Evolutionary conservation across 257 asterid genomes (phyloP).

Genomic region (Plantago ovata): DNA sequence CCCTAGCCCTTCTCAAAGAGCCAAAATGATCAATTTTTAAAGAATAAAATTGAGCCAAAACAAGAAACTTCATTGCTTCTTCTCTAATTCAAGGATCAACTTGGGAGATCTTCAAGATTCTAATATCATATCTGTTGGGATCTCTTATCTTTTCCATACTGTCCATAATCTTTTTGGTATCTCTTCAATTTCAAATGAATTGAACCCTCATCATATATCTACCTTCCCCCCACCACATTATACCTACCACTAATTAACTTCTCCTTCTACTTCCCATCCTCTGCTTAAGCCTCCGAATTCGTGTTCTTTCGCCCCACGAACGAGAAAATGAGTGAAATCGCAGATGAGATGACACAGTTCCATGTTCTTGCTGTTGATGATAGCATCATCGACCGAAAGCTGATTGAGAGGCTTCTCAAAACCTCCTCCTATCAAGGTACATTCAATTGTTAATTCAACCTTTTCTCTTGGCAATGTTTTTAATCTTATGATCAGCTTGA

Average conservation of each 20-base stretch:
- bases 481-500: background rate
- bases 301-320: background rate
- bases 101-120: conserved; percentile 30
- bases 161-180: conserved; percentile 26
- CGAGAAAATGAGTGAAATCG: background rate
- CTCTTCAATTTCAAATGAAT: conserved; percentile 21
- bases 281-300: background rate
- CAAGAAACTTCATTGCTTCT: conserved; percentile 38
- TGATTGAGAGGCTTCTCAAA: conserved; percentile 47
- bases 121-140: conserved; percentile 25
- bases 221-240: background rate
- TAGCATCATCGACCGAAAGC: conserved; percentile 43
- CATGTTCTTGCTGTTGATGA: conserved; percentile 60
- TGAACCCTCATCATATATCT: background rate
- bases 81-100: conserved; percentile 33
- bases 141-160: conserved; percentile 26
- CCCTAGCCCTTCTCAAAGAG: conserved; percentile 12
- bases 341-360: conserved; percentile 18
- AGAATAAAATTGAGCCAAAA: background rate
- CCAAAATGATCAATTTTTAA: background rate
- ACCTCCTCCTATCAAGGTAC: conserved; percentile 49
- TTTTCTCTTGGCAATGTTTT: background rate
- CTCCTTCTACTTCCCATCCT: background rate
- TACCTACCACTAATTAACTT: background rate
- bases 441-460: background rate